Percentiles rank a stretch among this genome's conserved stretches.
These are phyloP conservation scores for Leccinum subrobustum DNA, from an alignment of 1,284 basidiomycete genomes.

Conservation along the genomic window DNA sequence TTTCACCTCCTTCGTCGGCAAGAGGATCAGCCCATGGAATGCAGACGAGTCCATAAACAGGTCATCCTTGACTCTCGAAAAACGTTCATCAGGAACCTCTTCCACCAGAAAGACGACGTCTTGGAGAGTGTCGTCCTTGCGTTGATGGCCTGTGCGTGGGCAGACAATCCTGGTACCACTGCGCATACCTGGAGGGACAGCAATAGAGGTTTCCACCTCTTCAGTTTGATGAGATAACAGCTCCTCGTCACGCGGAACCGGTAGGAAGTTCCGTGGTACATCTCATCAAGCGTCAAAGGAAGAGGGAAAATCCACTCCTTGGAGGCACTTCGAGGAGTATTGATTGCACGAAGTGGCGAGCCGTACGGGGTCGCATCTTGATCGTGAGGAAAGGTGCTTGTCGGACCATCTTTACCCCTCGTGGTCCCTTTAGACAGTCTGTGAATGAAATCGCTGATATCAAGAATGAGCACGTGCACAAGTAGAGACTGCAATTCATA, in stretches of 20 bases:
- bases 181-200: constrained; percentile 70
- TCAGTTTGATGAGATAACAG: constrained; percentile 61
- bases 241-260: constrained; percentile 77
- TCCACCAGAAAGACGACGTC: constrained; percentile 81
- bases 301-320: constrained; percentile 69
- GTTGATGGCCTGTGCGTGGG: constrained; percentile 75
- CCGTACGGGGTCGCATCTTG: constrained; percentile 35
- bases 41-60: constrained; percentile 60
- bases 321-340: constrained; percentile 32
- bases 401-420: constrained; percentile 9
- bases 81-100: constrained; percentile 69
- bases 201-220: constrained; percentile 74
- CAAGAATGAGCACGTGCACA: constrained; percentile 10
- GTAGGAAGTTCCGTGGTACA: constrained; percentile 80
- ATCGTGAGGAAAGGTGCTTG: constrained; percentile 25
- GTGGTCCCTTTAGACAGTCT: constrained; percentile 24
- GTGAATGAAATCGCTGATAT: constrained; percentile 27
- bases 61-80: constrained; percentile 72
- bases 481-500: not conserved
- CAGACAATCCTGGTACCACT: constrained; percentile 80
- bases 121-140: constrained; percentile 64
- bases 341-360: constrained; percentile 39
- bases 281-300: constrained; percentile 78
- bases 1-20: constrained; percentile 43
- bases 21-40: constrained; percentile 73